Evolutionary conservation across 2,329 filamentous ascomycete genomes (phyloP), one percentile per base, ranked within the genome.

Genomic region (Ophiostoma tasmaniense): DNA sequence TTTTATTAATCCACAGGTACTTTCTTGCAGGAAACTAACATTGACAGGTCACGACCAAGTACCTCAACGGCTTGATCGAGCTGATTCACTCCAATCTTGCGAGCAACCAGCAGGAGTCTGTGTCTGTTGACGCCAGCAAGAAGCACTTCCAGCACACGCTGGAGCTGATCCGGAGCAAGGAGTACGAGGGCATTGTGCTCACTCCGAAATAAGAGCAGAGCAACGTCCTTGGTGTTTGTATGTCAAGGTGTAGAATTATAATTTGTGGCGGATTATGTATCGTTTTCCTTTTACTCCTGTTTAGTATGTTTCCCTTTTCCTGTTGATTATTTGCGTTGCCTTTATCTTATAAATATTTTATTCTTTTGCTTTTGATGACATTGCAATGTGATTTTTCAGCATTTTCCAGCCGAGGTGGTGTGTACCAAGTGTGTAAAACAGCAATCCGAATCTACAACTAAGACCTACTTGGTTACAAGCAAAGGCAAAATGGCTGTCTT

Each of bases 31-130:
- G 17, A 8, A 45, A 45, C n/a, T 25, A 55, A 25, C 6, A 17
- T 10, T 55, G 3, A 28, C 50, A 55, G 50, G 50, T 99, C 52
- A 99, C 95, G 5, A 97, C 90, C 2, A 98, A 98, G 80, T 99
- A 98, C 78, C 86, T 99, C 72, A 99, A 99, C 76, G 95, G 95
- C 3, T 87, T 99, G 66, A 98, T 99, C 76, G 95, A 99, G 80
- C 87, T 99, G 72, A 98, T 99, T 76, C 93, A 99, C 79, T 97
- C 93, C 28, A 99, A 99, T 77, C 84, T 99, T 39, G 89, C 90
- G 73, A 65, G 35, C 69, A 95, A 92, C 76, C 89, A 92, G 76
- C 87, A 90, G 74, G 91, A 95, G 74, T 91, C 90, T 39, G 86
- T 89, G 0, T 90, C 89, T 28, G 85, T 98, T 66, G 95, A 99